Evolutionary conservation across 2,329 filamentous ascomycete species (phyloP), one percentile per base, ranked within the genome.

Genomic region (Alternaria rosae): DNA sequence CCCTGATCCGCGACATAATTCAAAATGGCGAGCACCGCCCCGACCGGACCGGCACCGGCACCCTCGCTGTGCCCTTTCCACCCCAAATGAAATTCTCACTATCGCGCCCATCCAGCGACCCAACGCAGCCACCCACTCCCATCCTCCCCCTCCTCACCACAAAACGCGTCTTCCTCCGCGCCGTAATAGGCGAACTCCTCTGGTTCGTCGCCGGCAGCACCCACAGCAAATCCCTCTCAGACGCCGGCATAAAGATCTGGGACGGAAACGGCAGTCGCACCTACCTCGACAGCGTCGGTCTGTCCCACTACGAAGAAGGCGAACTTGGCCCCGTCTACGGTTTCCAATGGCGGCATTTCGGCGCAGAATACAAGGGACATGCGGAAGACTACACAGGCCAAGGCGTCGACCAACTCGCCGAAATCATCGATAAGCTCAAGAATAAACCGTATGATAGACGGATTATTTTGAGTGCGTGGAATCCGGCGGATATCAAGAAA

Each of bases 301-400:
- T 98, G 7, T 84, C 85, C 0, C 89, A 97, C 76, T 92, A 94
- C 62, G 92, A 88, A 54, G 91, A 90, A 20, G 95, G 95, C 67
- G 95, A 99, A 75, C 85, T 99, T 0, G 95, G 95, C 1, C 95
- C 95, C 28, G 94, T 98, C 0, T 99, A 99, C 78, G 95, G 95
- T 2, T 99, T 99, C 82, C 95, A 99, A 81, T 99, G 95, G 95
- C 91, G 95, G 4, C 94, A 98, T 81, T 99, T 99, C 74, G 95
- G 95, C 53, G 95, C 95, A 5, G 89, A 93, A 64, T 99, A 99
- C 78, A 83, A 89, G 17, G 76, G 74, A 1, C 70, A 73, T 44
- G 84, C 89, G 67, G 86, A 91, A 0, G 93, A 98, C 77, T 99
- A 99, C 80, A 85, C 88, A 0, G 93, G 92, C 0, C 85, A 97